Evolutionary conservation across 1,139 yeast species (phyloP), one percentile per base, ranked within the genome.

Genomic region (Pichia sp.): DNA sequence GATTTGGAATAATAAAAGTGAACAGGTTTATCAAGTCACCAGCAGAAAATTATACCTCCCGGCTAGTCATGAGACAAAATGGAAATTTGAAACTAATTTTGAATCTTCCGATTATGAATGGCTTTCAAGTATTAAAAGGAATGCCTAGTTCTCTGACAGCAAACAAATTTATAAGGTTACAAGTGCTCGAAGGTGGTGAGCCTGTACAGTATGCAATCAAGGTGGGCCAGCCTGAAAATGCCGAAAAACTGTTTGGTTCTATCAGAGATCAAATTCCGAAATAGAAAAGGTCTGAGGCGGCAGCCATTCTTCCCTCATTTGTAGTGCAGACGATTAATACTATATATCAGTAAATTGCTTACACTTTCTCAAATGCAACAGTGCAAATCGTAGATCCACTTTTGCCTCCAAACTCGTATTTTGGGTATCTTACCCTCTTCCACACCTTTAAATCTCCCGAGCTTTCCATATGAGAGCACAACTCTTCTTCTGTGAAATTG

Each of bases 31-130:
- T 68, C 29, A 64, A 64, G 4, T 72, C 73, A 49, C 66, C 71
- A 5, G 60, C 63, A 1, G 58, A 58, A 58, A 49, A 70, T n/a
- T 67, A 72, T 52, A 69, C 68, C 23, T 72, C 82, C 2, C 77
- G 98, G 62, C 69, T 93, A 31, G 87, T 93, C 4, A 92, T 95
- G 97, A 82, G 99, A 67, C 85, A 96, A 4, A 89, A 87, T 60
- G 96, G 96, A 1, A 80, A 90, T 38, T 76, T 90, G 59, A 81
- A 92, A 60, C 95, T 93, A 30, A 84, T 93, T 36, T 75, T 95
- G 61, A 95, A 95, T 70, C 73, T 84, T 52, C 86, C 90, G 23
- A 73, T 95, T 41, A 74, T 77, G 1, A 71, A 77, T 49, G 70
- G 73, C 3, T 80, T 90, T 16, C 82, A 83, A 57, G 72, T 90